phyloP scores from a whole-genome alignment of 345 rosid species.

The Salix brachista region DNA sequence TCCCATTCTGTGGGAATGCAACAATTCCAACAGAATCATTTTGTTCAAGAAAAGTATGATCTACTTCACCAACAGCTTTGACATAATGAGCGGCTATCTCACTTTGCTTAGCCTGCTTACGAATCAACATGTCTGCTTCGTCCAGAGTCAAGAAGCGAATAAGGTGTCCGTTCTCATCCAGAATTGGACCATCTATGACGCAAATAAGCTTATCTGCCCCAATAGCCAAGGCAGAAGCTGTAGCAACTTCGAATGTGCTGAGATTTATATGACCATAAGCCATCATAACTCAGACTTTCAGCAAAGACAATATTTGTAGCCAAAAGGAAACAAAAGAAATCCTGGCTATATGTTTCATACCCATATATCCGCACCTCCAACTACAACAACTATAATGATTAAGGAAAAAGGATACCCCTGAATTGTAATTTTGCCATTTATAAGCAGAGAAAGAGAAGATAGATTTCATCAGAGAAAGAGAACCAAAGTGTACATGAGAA shows the following conservation, averaged over 20 bases:
- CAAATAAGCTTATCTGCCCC: slow-evolving; percentile 95
- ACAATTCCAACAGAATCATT: slow-evolving; percentile 42
- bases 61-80: slow-evolving; percentile 68
- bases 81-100: slow-evolving; percentile 88
- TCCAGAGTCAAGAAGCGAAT: slow-evolving; percentile 79
- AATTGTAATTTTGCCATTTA: no score
- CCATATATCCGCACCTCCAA: neutral
- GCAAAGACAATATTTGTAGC: neutral
- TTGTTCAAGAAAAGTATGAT: slow-evolving; percentile 27
- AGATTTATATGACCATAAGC: slow-evolving; percentile 17
- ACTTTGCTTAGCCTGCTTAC: slow-evolving; percentile 81
- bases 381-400: no score
- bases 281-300: neutral
- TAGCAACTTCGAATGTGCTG: slow-evolving; percentile 97
- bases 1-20: slow-evolving; percentile 40
- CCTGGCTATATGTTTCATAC: neutral
- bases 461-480: neutral
- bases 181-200: slow-evolving; percentile 83
- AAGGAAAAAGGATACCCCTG: no score
- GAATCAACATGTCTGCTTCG: slow-evolving; percentile 81
- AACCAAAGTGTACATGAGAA: neutral
- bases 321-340: neutral
- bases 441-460: neutral
- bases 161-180: slow-evolving; percentile 74
- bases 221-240: slow-evolving; percentile 94